Base-by-base conservation (phyloP, 805 yeast species). In the Candida verbasci region DNA sequence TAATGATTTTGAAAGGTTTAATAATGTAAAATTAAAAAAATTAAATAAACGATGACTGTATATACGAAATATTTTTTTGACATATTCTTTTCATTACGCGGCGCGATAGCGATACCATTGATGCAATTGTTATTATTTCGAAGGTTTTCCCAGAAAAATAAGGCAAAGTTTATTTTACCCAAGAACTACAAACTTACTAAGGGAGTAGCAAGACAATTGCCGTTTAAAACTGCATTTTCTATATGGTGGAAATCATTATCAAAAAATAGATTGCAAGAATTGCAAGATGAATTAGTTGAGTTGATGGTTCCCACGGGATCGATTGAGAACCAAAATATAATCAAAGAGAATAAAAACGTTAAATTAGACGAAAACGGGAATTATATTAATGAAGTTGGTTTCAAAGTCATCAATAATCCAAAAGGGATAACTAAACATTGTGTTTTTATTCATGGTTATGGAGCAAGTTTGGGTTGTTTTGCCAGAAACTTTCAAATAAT, bases 381-480 rank as follows among this genome's bases (percentile, higher is more conserved):
- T 5, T 40, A 43, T 37, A 58, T 68, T 25, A 68, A 64, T 38
- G 68, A 65, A 40, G 45, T 68, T 14, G 45, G 50, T 14, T 55
- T 66, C 25, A 53, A 52, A 21, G 48, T 68, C 15, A 42, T 41
- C 15, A 60, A 65, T 37, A 43, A 50, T 36, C 42, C 53, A 4
- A 24, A 24, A 1, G 44, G 38, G 9, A 47, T 49, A 8, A 51
- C 58, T 1, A 72, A 59, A 39, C 62, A 74, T 48, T 42, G 76
- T 16, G 80, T 74, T 3, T 67, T 76, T 56, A 38, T 76, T 15
- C 82, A 76, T 47, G 82, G 82, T 0, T 76, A 72, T 51, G 81
- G 77, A 0, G 78, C 81, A 1, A 65, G 77, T 0, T 51, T 65
- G 12, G 80, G 80, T 2, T 74, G 78, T 55, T 76, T 73, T 60